Base-by-base conservation (phyloP, 164 flowering plant genomes). In the Liquidambar formosana region DNA sequence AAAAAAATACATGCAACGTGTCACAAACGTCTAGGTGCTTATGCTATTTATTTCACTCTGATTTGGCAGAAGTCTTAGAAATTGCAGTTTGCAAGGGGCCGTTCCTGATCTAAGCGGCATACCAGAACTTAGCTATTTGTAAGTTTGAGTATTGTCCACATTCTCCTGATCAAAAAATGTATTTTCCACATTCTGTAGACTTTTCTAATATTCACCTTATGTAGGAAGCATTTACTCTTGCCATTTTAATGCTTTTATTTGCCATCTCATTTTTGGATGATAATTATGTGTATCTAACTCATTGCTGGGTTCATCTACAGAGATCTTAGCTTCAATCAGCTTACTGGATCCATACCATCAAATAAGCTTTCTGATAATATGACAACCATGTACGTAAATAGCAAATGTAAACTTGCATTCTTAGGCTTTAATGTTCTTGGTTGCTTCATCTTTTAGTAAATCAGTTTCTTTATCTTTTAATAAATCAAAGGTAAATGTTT, bases 271-370 rank as follows among this genome's bases (percentile, higher is more conserved):
- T 38, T 47, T 15, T 60, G 19, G 49, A 12, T 58, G 22, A 8
- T 65, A 1, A 14, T 8, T 33, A 33, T 33, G 41, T 33, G 2
- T 59, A 64, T 63, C 28, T 48, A 21, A 19, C 41, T 46, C 33
- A 12, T 70, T 51, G 19, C 46, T 63, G 52, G 44, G 14, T 65
- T 68, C 41, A 33, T 73, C 16, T 70, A 27, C 85, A 94, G 98
- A 76, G 98, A 94, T 86, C 85, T 94, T 27, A 89, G 98, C 79
- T 62, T 66, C 84, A 94, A 94, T 74, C 75, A 80, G 21, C 89
- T 94, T 14, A 78, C 69, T 65, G 96, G 94, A 72, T 38, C 79
- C 16, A 82, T 92, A 74, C 94, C 97, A 65, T 53, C 81, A 70
- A 77, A 75, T 44, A 83, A 75, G 49, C 89, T 90, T 48, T 83